A percentile compares a stretch with the other conserved stretches of the same genome.
Conservation (phyloP, 495 filamentous ascomycete genomes). For the Podospora conica region DNA sequence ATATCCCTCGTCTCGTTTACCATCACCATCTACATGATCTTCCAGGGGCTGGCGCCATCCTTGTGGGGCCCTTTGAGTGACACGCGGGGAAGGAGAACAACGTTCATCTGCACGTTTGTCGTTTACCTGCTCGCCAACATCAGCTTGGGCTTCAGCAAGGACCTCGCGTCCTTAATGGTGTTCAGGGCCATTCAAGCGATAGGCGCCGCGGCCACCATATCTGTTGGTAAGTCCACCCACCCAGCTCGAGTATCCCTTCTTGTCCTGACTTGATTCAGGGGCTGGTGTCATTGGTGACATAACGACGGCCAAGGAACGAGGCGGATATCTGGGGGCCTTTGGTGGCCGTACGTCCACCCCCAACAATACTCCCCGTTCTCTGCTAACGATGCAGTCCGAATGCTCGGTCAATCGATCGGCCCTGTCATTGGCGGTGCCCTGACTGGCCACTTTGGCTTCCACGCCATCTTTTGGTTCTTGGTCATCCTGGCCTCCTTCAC, state of each 20-base stretch:
- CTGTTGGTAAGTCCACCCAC: slow-evolving; percentile 18
- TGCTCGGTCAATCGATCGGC: slow-evolving; percentile 48
- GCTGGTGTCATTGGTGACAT: slow-evolving; percentile 51
- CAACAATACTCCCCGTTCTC: background rate
- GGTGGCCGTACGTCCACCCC: slow-evolving; percentile 20
- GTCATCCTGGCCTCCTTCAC: slow-evolving; percentile 42
- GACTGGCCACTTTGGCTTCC: slow-evolving; percentile 57
- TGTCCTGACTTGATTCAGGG: slow-evolving; percentile 20
- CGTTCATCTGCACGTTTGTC: slow-evolving; percentile 46
- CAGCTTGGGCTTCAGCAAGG: slow-evolving; percentile 43
- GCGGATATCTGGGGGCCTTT: slow-evolving; percentile 49
- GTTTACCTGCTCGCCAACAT: slow-evolving; percentile 50
- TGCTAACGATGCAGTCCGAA: slow-evolving; percentile 23
- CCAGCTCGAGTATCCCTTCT: background rate
- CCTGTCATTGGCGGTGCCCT: slow-evolving; percentile 59
- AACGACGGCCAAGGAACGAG: slow-evolving; percentile 43
- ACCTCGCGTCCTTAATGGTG: slow-evolving; percentile 43
- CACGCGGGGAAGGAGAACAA: slow-evolving; percentile 21
- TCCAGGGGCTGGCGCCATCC: slow-evolving; percentile 27
- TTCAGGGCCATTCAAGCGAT: slow-evolving; percentile 49
- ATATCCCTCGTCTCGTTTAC: slow-evolving; percentile 21
- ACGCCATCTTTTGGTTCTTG: slow-evolving; percentile 64
- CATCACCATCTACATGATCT: slow-evolving; percentile 28
- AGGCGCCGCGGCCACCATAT: slow-evolving; percentile 45
- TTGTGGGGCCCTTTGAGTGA: slow-evolving; percentile 27